Evolutionary conservation across 306 rosid species (phyloP), one percentile per base, ranked within the genome.

Genomic region (Vicia faba): DNA sequence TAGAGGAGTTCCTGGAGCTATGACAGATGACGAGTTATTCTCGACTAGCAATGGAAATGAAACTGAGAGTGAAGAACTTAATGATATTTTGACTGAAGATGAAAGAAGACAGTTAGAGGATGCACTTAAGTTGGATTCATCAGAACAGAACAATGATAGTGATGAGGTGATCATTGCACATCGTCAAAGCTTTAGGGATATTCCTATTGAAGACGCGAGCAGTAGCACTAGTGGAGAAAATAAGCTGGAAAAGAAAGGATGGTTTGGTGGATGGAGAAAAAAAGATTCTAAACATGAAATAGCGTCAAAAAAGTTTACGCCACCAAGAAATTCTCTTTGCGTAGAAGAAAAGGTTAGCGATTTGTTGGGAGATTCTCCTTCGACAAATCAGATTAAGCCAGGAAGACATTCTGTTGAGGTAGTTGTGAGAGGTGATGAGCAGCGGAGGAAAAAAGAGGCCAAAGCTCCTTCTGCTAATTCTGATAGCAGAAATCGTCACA

Each of bases 221-320:
- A 57, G 78, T 61, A 82, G 65, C 76, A 75, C 58, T 80, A 79
- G 79, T 83, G 95, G 77, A 56, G 98, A 88, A 75, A 79, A 19
- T 55, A 91, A 81, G 69, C 92, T 79, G 73, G 97, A 86, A 75
- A 95, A 86, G 84, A 90, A 86, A 81, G 97, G 99, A 71, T 90
- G 97, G 97, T 90, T 90, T 75, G 88, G 92, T 69, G 99, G 97
- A 49, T 90, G 97, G 97, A 88, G 96, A 75, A 90, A 88, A 83
- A 84, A 85, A 68, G 97, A 88, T 71, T 49, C 76, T n/a, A 88
- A 82, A 76, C 65, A 12, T 8, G 96, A 90, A 82, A 76, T 11
- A 81, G 74, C 10, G 3, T 85, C 64, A 16, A 95, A 81, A 71
- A 85, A 79, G 83, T 76, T 84, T 69, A 64, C 79, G 45, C 91